A percentile compares a stretch with the other conserved stretches of the same genome.
These are phyloP conservation scores for Serendipita sp. DNA, from an alignment of 768 basidiomycete genomes.

Conservation along the genomic window DNA sequence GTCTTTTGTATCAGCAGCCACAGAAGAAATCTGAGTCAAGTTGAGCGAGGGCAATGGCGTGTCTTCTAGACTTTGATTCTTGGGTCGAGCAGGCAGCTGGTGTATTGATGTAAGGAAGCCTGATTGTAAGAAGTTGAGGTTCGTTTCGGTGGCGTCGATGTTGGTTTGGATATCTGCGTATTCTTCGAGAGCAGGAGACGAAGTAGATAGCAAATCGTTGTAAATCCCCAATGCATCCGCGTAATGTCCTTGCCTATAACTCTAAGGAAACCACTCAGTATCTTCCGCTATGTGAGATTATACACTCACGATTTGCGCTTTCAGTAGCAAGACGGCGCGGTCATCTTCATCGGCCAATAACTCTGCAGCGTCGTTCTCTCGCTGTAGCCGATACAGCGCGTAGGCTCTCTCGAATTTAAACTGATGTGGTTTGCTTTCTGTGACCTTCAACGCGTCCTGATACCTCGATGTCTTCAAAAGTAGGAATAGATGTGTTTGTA, in stretches of 20 bases:
- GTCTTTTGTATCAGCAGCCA: constrained; percentile 19
- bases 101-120: constrained; percentile 39
- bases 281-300: constrained; percentile 5
- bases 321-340: constrained; percentile 58
- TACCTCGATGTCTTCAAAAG: constrained; percentile 80
- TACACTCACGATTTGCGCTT: constrained; percentile 67
- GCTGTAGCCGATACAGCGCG: constrained; percentile 68
- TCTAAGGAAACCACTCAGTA: constrained; percentile 26
- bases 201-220: constrained; percentile 61
- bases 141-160: constrained; percentile 61
- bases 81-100: constrained; percentile 42
- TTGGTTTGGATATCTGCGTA: constrained; percentile 77
- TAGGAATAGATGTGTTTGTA: constrained; percentile 73
- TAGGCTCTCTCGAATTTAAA: constrained; percentile 59
- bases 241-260: constrained; percentile 64
- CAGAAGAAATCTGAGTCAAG: constrained; percentile 16
- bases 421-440: constrained; percentile 12
- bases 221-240: constrained; percentile 60
- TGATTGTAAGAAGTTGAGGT: constrained; percentile 68
- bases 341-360: constrained; percentile 34
- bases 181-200: constrained; percentile 71
- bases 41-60: constrained; percentile 39
- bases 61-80: constrained; percentile 38
- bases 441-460: constrained; percentile 34
- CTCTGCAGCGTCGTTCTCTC: constrained; percentile 46